Conservation (phyloP, 139 green algal species). For the Tetradesmus obliquus region DNA sequence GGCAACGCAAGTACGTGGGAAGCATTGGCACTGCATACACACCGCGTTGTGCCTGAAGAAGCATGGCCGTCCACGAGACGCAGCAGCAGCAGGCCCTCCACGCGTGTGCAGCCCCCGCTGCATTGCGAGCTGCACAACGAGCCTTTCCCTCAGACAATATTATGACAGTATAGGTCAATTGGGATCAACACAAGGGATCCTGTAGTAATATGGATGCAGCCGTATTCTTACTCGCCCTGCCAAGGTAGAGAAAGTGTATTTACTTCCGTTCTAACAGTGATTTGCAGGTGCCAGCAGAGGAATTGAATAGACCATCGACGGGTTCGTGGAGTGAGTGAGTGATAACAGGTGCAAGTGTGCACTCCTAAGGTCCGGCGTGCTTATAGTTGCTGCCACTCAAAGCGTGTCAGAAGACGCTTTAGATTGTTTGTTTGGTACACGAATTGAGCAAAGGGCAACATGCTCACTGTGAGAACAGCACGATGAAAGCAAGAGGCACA, state of each 20-base stretch:
- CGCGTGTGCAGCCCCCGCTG: neutral
- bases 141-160: neutral
- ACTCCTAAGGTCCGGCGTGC: slow-evolving; percentile 1
- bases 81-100: neutral
- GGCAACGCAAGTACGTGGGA: neutral
- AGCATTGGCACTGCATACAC: neutral
- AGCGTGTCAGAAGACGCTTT: no score
- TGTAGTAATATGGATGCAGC: neutral
- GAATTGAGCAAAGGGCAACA: neutral
- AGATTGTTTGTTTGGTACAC: no score
- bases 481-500: neutral
- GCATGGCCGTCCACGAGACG: neutral
- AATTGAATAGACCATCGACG: neutral
- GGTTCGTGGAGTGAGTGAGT: neutral
- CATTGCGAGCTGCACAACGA: neutral
- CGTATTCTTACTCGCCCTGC: neutral
- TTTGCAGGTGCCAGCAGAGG: no score
- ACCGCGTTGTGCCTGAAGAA: neutral
- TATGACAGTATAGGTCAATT: neutral
- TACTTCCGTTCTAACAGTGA: no score
- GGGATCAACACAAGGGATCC: neutral
- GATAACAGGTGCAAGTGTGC: neutral
- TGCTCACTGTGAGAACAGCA: neutral
- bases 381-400: neutral
- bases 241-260: neutral